Percentiles rank a stretch among this genome's conserved stretches.
Conservation (phyloP, 2,329 filamentous ascomycete species). For the Aspergillus felis region DNA sequence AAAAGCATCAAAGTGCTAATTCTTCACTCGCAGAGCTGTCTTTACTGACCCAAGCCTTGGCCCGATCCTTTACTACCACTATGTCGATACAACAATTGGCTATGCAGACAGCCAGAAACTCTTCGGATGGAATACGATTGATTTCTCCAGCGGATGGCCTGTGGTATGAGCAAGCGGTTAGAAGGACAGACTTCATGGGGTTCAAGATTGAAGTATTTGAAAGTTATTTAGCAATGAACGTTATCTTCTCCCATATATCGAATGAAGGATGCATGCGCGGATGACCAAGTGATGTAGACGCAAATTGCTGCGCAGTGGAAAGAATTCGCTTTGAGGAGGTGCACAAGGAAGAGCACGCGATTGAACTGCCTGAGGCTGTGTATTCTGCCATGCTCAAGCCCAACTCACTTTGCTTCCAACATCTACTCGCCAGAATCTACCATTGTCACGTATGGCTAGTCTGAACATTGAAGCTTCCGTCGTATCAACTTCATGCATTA, state of each 20-base stretch:
- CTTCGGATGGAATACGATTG: slow-evolving; percentile 43
- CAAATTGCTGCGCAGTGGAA: not conserved
- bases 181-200: too few relatives aligned
- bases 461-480: too few relatives aligned
- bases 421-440: too few relatives aligned
- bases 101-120: slow-evolving; percentile 43
- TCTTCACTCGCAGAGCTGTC: slow-evolving; percentile 17
- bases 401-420: too few relatives aligned
- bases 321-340: too few relatives aligned
- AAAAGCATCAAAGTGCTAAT: not conserved
- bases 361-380: not conserved
- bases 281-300: not conserved
- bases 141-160: slow-evolving; percentile 41
- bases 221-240: not conserved
- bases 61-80: slow-evolving; percentile 58
- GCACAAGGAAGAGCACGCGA: too few relatives aligned
- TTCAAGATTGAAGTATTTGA: not conserved
- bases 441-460: too few relatives aligned
- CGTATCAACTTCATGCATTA: too few relatives aligned
- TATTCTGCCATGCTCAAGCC: too few relatives aligned
- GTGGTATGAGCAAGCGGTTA: slow-evolving; percentile 18
- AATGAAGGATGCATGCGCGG: not conserved
- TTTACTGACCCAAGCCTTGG: slow-evolving; percentile 32
- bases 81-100: slow-evolving; percentile 51
- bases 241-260: not conserved